Evolutionary conservation across 2,329 filamentous ascomycete genomes (phyloP), one percentile per base, ranked within the genome.

Genomic region (Exophiala sp.): DNA sequence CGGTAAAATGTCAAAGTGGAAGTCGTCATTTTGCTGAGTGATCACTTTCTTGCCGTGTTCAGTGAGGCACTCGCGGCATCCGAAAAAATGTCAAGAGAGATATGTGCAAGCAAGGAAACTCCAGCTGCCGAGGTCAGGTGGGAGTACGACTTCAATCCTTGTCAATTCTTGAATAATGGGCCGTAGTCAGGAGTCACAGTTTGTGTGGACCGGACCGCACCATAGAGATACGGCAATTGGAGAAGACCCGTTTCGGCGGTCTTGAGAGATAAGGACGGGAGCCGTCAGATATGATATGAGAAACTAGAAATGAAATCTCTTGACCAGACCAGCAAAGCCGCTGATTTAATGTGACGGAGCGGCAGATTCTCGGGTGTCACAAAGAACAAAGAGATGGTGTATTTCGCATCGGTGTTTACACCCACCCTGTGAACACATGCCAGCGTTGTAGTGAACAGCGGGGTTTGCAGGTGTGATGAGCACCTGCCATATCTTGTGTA

Each of bases 1-100:
- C 47, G 49, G 38, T 54, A 59, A 18, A 59, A 53, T 10, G 56
- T 59, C 47, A 51, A 14, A 29, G 4, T 47, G 34, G 21, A 18
- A 18, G 29, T 24, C 50, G n/a, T 45, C 50, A 54, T 57, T 24
- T 10, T 46, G 33, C 11, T 36, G 32, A 29, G 39, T 38, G 34
- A 33, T 21, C 43, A 53, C 24, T 29, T 29, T 29, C 24, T 29
- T 29, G 24, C 24, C 24, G 24, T 29, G 24, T 29, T 29, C 24
- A 29, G 7, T 29, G 24, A 29, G 24, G 24, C 24, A 3, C 24
- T 29, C 7, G 24, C 24, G 24, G 24, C 24, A 29, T 29, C 24
- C 24, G 24, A 29, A 8, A 8, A 29, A 5, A 29, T 29, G 24
- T 29, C 24, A 29, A 29, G 24, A 5, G 24, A 5, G 4, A 29